These are phyloP conservation scores for Macadamia tetraphylla DNA, from an alignment of 164 flowering plant genomes.

Conservation along the genomic window DNA sequence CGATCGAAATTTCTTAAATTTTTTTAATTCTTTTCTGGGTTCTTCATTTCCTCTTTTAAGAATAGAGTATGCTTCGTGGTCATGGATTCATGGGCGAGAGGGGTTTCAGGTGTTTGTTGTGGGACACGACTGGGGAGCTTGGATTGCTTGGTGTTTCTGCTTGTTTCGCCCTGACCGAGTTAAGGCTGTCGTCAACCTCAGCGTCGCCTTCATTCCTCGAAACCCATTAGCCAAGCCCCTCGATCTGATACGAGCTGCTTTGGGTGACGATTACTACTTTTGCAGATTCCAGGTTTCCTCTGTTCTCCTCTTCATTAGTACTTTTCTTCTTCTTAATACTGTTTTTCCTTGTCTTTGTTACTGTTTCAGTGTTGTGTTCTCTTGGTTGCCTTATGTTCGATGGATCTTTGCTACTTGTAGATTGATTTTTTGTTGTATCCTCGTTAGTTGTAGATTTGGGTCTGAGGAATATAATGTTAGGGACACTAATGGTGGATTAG, in stretches of 20 bases:
- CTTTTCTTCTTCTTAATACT: too few species aligned
- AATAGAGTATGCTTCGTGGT: too few species aligned
- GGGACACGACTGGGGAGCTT: slow-evolving; percentile 83
- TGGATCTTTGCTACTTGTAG: too few species aligned
- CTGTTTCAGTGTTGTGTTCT: too few species aligned
- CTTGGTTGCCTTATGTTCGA: too few species aligned
- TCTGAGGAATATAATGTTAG: too few species aligned
- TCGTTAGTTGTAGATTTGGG: too few species aligned
- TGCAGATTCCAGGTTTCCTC: slow-evolving; percentile 65
- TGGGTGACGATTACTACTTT: slow-evolving; percentile 70
- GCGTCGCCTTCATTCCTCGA: slow-evolving; percentile 47
- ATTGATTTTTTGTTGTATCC: neutral
- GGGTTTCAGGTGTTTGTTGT: slow-evolving; percentile 60
- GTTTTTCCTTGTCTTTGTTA: too few species aligned
- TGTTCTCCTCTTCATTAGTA: too few species aligned
- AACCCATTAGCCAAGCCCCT: slow-evolving; percentile 39
- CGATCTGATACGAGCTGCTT: slow-evolving; percentile 26
- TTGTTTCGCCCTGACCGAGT: slow-evolving; percentile 67
- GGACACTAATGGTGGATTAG: too few species aligned
- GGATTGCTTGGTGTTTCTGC: slow-evolving; percentile 61
- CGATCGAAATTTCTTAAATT: neutral
- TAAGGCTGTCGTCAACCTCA: slow-evolving; percentile 69
- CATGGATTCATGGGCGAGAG: too few species aligned
- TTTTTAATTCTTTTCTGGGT: neutral
- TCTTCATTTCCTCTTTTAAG: too few species aligned